A percentile compares a stretch with the other conserved stretches of the same genome.
phyloP scores from a whole-genome alignment of 768 basidiomycete genomes.

The Cyathus striatus region DNA sequence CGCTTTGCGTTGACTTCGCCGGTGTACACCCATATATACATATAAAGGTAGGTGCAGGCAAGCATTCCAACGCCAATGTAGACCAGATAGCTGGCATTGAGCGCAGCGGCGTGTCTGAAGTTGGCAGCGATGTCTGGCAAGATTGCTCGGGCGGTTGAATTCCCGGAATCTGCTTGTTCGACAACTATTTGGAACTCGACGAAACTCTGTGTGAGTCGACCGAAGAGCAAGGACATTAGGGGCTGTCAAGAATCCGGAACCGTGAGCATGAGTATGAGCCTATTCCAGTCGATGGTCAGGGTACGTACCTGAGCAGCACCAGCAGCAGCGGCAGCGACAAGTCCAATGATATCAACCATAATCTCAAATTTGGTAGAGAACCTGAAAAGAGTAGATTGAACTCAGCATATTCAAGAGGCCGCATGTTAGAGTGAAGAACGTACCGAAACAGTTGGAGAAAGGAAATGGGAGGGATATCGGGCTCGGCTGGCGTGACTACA shows the following conservation, averaged over 20 bases:
- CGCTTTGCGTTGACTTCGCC: constrained; percentile 81
- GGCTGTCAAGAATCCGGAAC: constrained; percentile 33
- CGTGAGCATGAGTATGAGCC: neutral
- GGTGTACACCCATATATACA: constrained; percentile 66
- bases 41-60: constrained; percentile 67
- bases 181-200: constrained; percentile 46
- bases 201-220: constrained; percentile 71
- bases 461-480: constrained; percentile 28
- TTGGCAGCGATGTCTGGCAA: constrained; percentile 30
- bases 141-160: constrained; percentile 20
- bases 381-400: constrained; percentile 26
- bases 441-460: constrained; percentile 47
- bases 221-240: constrained; percentile 82
- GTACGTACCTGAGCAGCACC: constrained; percentile 73
- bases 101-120: constrained; percentile 50
- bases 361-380: constrained; percentile 74
- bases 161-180: constrained; percentile 12
- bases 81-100: constrained; percentile 60
- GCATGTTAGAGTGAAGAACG: constrained; percentile 3
- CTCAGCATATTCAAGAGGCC: constrained; percentile 1
- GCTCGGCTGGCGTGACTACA: constrained; percentile 22
- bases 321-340: constrained; percentile 68
- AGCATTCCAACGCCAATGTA: constrained; percentile 73
- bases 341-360: constrained; percentile 60
- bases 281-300: neutral